Percentiles rank a stretch among this genome's conserved stretches.
phyloP scores from a whole-genome alignment of 2,329 filamentous ascomycete genomes.

The Nemania sp. region DNA sequence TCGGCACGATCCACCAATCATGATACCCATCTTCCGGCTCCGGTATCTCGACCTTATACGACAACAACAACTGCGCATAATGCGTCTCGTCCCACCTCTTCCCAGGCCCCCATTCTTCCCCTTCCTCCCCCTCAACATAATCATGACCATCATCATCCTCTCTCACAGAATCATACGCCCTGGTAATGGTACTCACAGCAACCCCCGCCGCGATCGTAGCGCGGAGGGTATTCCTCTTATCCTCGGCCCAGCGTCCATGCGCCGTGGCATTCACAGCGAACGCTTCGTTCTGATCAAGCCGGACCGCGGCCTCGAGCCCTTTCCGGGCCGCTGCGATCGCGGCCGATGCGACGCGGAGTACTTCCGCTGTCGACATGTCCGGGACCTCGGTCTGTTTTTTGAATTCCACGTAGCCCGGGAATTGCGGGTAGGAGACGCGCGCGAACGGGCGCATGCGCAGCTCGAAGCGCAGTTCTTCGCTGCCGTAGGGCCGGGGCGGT shows the following conservation, averaged over 20 bases:
- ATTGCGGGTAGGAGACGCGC: constrained; percentile 66
- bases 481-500: constrained; percentile 65
- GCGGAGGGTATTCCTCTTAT: constrained; percentile 63
- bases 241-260: constrained; percentile 64
- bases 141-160: constrained; percentile 32
- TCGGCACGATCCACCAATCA: constrained; percentile 67
- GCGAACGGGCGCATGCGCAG: constrained; percentile 86
- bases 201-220: constrained; percentile 73
- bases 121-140: constrained; percentile 4
- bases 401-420: constrained; percentile 68
- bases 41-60: constrained; percentile 56
- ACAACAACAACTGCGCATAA: constrained; percentile 14
- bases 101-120: constrained; percentile 20
- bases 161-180: constrained; percentile 52
- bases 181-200: constrained; percentile 64
- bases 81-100: constrained; percentile 11
- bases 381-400: constrained; percentile 46
- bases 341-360: constrained; percentile 52
- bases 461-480: constrained; percentile 72
- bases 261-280: constrained; percentile 54
- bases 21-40: constrained; percentile 59
- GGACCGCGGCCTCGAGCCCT: constrained; percentile 60
- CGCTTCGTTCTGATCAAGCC: constrained; percentile 53
- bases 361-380: constrained; percentile 42
- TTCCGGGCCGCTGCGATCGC: constrained; percentile 54